A percentile compares a stretch with the other conserved stretches of the same genome.
These are phyloP conservation scores for Paramecium sexaurelia DNA, from an alignment of 73 alveolate genomes.

Conservation along the genomic window DNA sequence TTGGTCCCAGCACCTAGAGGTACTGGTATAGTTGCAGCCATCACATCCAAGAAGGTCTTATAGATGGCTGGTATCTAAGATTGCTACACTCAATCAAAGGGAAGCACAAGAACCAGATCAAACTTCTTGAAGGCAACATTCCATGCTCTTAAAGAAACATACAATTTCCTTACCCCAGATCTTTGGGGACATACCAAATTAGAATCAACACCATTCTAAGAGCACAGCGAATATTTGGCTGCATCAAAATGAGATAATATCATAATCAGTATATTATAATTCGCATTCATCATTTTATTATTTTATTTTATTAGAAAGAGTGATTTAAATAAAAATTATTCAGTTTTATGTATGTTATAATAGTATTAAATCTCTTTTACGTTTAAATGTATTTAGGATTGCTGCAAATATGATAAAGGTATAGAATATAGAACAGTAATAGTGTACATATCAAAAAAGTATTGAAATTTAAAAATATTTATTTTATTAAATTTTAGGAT, in stretches of 20 bases:
- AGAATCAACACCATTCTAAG: constrained; percentile 89
- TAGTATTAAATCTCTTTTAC: too few species aligned
- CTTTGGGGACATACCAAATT: constrained; percentile 92
- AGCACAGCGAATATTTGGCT: constrained; percentile 79
- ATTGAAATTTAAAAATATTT: background rate
- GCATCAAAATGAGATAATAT: constrained; percentile 20
- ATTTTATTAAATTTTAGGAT: constrained; percentile 55
- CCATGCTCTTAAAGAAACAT: constrained; percentile 97
- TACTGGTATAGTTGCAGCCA: constrained; percentile 99
- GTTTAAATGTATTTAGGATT: too few species aligned
- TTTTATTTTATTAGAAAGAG: background rate
- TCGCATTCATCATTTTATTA: background rate
- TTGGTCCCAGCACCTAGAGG: constrained; percentile 99
- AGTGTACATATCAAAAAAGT: background rate
- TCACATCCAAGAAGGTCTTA: constrained; percentile 98
- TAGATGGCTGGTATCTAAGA: constrained; percentile 99
- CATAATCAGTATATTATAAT: background rate
- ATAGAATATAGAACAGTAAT: background rate
- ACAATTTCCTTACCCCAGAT: constrained; percentile 99
- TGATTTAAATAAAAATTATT: too few species aligned
- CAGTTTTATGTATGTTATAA: too few species aligned
- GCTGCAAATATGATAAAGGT: too few species aligned
- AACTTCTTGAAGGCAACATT: constrained; percentile 99
- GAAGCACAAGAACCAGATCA: constrained; percentile 98
- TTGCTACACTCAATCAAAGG: constrained; percentile 97